These are phyloP conservation scores for Microbotryum lychnidis-dioicae DNA, from an alignment of 1,284 basidiomycete genomes.

Conservation along the genomic window DNA sequence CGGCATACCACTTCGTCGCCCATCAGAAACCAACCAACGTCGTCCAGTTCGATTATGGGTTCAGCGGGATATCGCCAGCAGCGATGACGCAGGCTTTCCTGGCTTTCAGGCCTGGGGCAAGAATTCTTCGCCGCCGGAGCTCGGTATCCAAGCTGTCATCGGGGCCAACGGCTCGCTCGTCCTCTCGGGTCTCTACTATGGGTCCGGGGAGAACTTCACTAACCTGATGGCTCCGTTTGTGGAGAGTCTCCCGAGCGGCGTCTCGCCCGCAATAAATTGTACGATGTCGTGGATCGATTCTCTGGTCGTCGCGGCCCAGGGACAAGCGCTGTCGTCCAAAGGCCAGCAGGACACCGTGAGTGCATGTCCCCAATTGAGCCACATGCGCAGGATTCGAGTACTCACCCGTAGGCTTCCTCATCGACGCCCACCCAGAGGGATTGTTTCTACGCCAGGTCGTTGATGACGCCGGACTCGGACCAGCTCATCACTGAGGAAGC, in stretches of 20 bases:
- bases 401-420: no score
- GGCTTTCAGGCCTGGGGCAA: slow-evolving; percentile 14
- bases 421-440: slow-evolving; percentile 2
- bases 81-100: slow-evolving; percentile 4
- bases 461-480: slow-evolving; percentile 29
- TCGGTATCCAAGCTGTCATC: slow-evolving; percentile 11
- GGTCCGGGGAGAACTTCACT: neutral
- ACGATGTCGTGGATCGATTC: slow-evolving; percentile 15
- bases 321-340: no score
- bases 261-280: neutral
- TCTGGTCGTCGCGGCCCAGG: slow-evolving; percentile 8
- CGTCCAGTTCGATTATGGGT: no score
- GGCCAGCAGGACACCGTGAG: no score
- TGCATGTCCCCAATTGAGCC: no score
- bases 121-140: slow-evolving; percentile 13
- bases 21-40: no score
- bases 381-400: no score
- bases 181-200: slow-evolving; percentile 16
- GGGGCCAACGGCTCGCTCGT: slow-evolving; percentile 1
- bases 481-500: slow-evolving; percentile 23
- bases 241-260: neutral
- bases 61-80: no score
- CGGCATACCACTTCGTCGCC: slow-evolving; percentile 28
- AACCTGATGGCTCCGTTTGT: neutral
- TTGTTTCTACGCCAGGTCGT: slow-evolving; percentile 32